Evolutionary conservation across 768 basidiomycete species (phyloP), one percentile per base, ranked within the genome.

Genomic region (Leccinum obscurum): DNA sequence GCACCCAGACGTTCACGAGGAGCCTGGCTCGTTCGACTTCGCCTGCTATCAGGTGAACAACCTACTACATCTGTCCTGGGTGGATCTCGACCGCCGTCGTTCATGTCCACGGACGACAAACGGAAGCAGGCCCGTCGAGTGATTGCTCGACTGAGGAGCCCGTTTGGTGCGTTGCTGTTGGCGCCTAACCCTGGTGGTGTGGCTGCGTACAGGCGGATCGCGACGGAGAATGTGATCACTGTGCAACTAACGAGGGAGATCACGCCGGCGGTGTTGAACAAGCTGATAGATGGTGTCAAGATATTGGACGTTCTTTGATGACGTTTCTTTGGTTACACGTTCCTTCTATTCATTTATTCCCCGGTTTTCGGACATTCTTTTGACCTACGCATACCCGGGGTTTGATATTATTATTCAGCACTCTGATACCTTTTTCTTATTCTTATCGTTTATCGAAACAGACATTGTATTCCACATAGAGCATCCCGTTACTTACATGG

Each of bases 171-270:
- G 7, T 3, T 46, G n/a, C 2, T 46, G 7, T 20, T 46, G 15
- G 17, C 15, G 20, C 44, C n/a, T 6, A 37, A 46, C 17, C 44
- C 14, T 37, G 35, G 35, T 46, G 44, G 48, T 50, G 56, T 35
- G 8, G 20, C 6, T 3, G 60, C 30, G 44, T 61, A 63, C 26
- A 61, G 37, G 50, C 49, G 65, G 60, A 56, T 67, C 6, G 66
- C 50, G 26, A 3, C 65, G 14, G 66, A 67, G 4, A 54, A 56
- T 41, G 3, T 11, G 11, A 59, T 67, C 26, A 59, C 3, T 2
- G 66, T 67, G 3, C 59, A 32, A 51, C 28, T 67, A 6, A n/a
- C 8, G 32, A 0, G 20, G 22, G 53, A 57, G 20, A 24, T 50
- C 1, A 22, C 49, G 24, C 13, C 20, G 22, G 14, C 24, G 20